phyloP scores from a whole-genome alignment of 768 basidiomycete genomes.

The Tricholoma bakamatsutake region DNA sequence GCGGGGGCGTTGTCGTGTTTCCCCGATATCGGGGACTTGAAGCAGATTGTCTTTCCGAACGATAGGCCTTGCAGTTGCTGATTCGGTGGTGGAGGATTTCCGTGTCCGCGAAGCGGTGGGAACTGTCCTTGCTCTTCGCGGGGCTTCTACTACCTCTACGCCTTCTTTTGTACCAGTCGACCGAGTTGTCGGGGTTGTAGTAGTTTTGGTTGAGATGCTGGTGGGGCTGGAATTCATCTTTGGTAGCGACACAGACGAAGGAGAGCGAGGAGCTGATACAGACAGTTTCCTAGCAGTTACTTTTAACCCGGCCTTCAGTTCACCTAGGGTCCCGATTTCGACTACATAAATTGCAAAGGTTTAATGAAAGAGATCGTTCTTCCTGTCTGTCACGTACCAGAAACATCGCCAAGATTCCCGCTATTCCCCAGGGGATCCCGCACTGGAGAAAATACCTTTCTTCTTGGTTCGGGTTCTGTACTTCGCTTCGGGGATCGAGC shows the following conservation, averaged over 20 bases:
- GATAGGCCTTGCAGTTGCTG: background rate
- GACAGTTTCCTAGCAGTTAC: slow-evolving; percentile 8
- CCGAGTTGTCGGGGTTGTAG: slow-evolving; percentile 1
- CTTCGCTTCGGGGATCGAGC: slow-evolving; percentile 5
- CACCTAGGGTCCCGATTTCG: slow-evolving; percentile 18
- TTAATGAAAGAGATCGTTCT: background rate
- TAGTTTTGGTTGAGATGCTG: slow-evolving; percentile 6
- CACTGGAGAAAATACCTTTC: slow-evolving; percentile 33
- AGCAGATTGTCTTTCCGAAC: background rate
- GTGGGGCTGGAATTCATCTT: slow-evolving; percentile 5
- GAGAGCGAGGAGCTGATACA: slow-evolving; percentile 1
- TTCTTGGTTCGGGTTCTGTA: slow-evolving; percentile 10
- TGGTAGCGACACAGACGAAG: slow-evolving; percentile 10
- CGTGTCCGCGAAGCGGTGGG: slow-evolving; percentile 18
- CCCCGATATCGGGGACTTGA: slow-evolving; percentile 7
- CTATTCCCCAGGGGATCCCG: slow-evolving; percentile 35
- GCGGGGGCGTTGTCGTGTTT: slow-evolving; percentile 8
- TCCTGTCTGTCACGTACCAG: slow-evolving; percentile 17
- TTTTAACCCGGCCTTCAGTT: slow-evolving; percentile 3
- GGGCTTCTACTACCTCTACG: slow-evolving; percentile 6
- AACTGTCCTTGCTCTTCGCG: slow-evolving; percentile 24
- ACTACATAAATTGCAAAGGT: slow-evolving; percentile 11
- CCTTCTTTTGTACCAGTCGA: background rate
- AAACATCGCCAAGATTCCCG: slow-evolving; percentile 20
- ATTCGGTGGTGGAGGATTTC: slow-evolving; percentile 16